A percentile compares a stretch with the other conserved stretches of the same genome.
Evolutionary conservation across 2,329 filamentous ascomycete species (phyloP).

Genomic region (Sclerotinia nivalis): DNA sequence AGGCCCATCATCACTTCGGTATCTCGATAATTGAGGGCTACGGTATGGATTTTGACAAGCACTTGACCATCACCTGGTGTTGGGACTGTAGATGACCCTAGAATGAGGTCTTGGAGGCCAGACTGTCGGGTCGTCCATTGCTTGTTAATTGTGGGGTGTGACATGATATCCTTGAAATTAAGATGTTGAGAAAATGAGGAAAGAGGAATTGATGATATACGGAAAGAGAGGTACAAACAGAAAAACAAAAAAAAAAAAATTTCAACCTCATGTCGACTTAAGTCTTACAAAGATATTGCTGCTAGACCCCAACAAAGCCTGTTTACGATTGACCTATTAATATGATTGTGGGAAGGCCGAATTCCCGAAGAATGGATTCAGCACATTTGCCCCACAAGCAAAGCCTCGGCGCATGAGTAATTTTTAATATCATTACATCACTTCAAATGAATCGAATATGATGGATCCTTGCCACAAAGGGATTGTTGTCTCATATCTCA

Average conservation of each 20-base stretch:
- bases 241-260: neutral
- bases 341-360: slow-evolving; percentile 3
- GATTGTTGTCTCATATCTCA: slow-evolving; percentile 2
- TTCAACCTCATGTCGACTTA: neutral
- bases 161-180: slow-evolving; percentile 13
- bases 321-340: neutral
- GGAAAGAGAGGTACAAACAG: neutral
- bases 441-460: neutral
- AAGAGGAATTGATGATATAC: neutral
- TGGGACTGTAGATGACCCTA: slow-evolving; percentile 49
- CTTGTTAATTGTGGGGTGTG: slow-evolving; percentile 38
- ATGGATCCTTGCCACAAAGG: neutral
- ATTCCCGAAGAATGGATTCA: slow-evolving; percentile 17
- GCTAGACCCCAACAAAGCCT: slow-evolving; percentile 13
- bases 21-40: slow-evolving; percentile 39
- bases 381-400: slow-evolving; percentile 8
- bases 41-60: slow-evolving; percentile 37
- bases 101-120: slow-evolving; percentile 55
- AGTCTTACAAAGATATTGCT: slow-evolving; percentile 11
- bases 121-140: slow-evolving; percentile 59
- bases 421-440: neutral
- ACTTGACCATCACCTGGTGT: slow-evolving; percentile 51
- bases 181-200: neutral
- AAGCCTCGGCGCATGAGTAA: slow-evolving; percentile 15
- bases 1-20: slow-evolving; percentile 39